Base-by-base conservation (phyloP, 2,329 filamentous ascomycete genomes). In the Endoconidiophora polonica region DNA sequence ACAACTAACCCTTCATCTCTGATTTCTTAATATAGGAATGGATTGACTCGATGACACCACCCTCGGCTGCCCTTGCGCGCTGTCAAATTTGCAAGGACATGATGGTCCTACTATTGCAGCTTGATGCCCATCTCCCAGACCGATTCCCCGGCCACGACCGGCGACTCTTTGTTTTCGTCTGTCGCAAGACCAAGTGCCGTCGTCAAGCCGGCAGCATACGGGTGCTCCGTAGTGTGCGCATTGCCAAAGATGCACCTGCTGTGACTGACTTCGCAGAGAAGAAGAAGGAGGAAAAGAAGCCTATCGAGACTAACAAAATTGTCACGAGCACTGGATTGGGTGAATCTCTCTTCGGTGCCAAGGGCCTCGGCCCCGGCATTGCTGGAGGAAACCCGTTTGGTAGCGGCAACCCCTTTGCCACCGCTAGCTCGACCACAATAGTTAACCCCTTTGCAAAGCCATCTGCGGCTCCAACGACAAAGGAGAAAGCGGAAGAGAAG, bases 111-210 rank as follows among this genome's bases (percentile, higher is more conserved):
- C 75, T 98, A 2, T 74, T 98, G 44, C 87, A 98, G 64, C 74
- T 98, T 24, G 86, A 98, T 64, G 88, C 79, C 58, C 87, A 95
- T 61, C 73, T 96, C 3, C 88, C 87, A 12, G 83, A 90, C 50
- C 74, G 78, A 45, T 95, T 94, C 59, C 83, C 87, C 1, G 79
- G 81, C 50, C 86, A 96, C 64, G 86, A 95, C 59, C 74, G 91
- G 57, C 77, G 90, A 54, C 63, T 98, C 16, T 96, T 95, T 60
- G 71, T 98, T 10, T 87, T 94, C 63, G 76, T 76, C 16, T 98
- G 91, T 64, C 75, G 79, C 53, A 74, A 77, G 56, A 85, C 84
- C 62, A 70, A 77, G 9, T 98, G 91, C 61, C 77, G 84, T 58
- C 74, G 88, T 55, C 90, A 86, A 59, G 74, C 81, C 18, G 91